Percentiles rank a stretch among this genome's conserved stretches.
Conservation (phyloP, 345 rosid species). For the Bretschneidera sinensis region DNA sequence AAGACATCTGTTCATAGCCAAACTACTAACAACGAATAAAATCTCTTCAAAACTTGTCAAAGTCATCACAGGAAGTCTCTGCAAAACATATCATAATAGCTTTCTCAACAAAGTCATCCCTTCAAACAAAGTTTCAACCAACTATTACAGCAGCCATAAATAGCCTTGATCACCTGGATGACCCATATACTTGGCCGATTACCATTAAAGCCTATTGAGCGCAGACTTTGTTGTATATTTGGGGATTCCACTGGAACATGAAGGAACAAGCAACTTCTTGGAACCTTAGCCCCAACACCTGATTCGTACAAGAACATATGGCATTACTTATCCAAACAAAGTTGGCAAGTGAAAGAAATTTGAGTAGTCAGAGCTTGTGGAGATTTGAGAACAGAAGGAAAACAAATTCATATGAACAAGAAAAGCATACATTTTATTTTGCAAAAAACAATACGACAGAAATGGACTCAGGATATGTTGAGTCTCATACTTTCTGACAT, state of each 20-base stretch:
- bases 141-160: not conserved
- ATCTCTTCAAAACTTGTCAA: constrained; percentile 62
- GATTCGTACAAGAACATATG: constrained; percentile 22
- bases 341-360: constrained; percentile 1
- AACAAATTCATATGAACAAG: not conserved
- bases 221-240: constrained; percentile 43
- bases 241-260: constrained; percentile 62
- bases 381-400: not conserved
- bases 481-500: not conserved
- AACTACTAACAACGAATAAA: constrained; percentile 45
- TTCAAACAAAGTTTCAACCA: not conserved
- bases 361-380: not conserved
- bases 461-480: not conserved
- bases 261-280: constrained; percentile 59
- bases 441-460: not conserved
- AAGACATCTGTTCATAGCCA: constrained; percentile 59
- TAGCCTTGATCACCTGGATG: constrained; percentile 57
- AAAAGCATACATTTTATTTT: no score
- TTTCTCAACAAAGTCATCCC: constrained; percentile 6
- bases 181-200: constrained; percentile 76
- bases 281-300: constrained; percentile 88
- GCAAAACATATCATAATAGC: constrained; percentile 6
- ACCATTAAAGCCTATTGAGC: constrained; percentile 65
- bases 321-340: constrained; percentile 7
- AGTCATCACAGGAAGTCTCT: constrained; percentile 70